Evolutionary conservation across 768 basidiomycete genomes (phyloP), one percentile per base, ranked within the genome.

Genomic region (Leccinum truebloodii): DNA sequence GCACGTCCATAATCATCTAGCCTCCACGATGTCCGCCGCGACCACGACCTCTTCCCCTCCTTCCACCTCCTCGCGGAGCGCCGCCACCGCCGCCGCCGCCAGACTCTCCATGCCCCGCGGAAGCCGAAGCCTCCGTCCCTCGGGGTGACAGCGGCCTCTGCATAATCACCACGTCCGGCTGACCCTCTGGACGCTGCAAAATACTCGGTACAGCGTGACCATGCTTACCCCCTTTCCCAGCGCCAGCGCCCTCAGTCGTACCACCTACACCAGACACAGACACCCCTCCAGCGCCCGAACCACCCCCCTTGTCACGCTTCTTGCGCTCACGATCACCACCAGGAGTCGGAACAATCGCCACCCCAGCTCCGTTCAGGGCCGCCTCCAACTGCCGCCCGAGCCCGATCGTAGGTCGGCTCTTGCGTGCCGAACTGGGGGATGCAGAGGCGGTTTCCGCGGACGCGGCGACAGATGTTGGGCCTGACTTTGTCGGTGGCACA

Each of bases 331-430:
- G 63, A 12, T 69, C 65, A 2, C 37, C 10, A 4, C 28, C 8
- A 2, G 65, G 24, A 6, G 39, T 13, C 1, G 69, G 59, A 3
- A 61, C 67, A n/a, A 79, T 71, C 1, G 50, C 65, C 4, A 85
- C 83, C 6, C 85, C 86, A 1, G 85, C 84, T 0, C 87, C 85
- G 59, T 73, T 89, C 30, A 92, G 72, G 8, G 90, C 90, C 7
- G 85, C 88, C 65, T 90, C 88, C 55, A 92, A 87, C 14, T 90
- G 87, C 13, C 89, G 79, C 0, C 80, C 86, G 8, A 88, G 69
- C 0, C 88, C 87, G 34, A 90, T 73, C 10, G 87, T 78, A 1
- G 87, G 87, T 6, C 88, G 82, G 5, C 71, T 63, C 34, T 84
- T 79, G 24, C 83, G 80, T 1, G 80, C 3, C 76, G 59, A 0